phyloP scores from a whole-genome alignment of 352 stramenopile genomes.

The Pythium myriotylum region DNA sequence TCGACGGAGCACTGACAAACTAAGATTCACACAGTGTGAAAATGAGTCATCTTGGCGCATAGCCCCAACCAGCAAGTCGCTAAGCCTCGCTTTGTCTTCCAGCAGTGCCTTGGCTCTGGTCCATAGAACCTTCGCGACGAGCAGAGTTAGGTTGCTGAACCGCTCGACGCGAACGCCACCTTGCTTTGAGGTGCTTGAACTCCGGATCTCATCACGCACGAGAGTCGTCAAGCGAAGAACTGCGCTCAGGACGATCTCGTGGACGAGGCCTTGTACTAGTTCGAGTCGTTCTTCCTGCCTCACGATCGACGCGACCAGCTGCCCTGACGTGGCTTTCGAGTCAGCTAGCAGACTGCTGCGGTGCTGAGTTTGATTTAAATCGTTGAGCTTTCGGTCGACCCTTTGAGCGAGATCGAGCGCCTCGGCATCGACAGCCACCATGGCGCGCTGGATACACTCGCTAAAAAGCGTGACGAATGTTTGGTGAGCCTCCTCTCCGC shows the following conservation, averaged over 20 bases:
- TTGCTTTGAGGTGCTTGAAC: background rate
- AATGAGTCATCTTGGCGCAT: background rate
- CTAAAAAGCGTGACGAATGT: background rate
- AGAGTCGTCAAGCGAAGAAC: background rate
- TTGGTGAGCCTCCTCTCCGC: background rate
- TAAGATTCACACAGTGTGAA: background rate
- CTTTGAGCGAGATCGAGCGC: background rate
- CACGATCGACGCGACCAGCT: background rate
- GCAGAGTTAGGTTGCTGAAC: slow-evolving; percentile 13
- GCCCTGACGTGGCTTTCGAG: background rate
- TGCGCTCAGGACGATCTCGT: background rate
- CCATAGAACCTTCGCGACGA: slow-evolving; percentile 3
- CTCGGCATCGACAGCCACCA: background rate
- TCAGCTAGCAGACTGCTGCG: background rate
- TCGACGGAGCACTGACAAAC: background rate
- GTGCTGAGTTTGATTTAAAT: background rate
- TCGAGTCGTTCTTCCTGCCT: background rate
- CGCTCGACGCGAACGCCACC: background rate
- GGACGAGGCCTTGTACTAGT: background rate
- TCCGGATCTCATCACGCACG: background rate
- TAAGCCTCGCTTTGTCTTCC: background rate
- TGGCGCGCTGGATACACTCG: background rate
- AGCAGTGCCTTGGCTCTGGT: background rate
- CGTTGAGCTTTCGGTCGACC: background rate
- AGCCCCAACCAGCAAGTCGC: background rate